phyloP scores from a whole-genome alignment of 1,284 basidiomycete species.

The Cutaneotrichosporon daszewskae region DNA sequence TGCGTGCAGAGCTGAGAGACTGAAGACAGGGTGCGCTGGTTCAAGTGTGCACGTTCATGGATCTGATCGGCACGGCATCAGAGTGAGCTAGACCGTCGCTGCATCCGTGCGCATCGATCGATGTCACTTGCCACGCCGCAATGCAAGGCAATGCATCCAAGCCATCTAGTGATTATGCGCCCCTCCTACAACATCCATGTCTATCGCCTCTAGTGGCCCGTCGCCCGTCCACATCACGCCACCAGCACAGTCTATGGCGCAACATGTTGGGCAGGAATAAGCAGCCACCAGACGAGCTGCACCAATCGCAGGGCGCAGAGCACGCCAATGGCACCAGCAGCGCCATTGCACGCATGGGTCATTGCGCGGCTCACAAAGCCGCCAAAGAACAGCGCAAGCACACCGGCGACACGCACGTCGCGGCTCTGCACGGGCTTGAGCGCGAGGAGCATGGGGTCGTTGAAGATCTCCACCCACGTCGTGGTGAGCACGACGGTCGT shows the following conservation, averaged over 20 bases:
- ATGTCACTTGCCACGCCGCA: too few relatives aligned
- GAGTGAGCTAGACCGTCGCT: too few relatives aligned
- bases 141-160: too few relatives aligned
- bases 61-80: too few relatives aligned
- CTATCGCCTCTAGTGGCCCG: too few relatives aligned
- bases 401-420: constrained; percentile 67
- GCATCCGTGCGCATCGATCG: too few relatives aligned
- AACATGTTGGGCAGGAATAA: constrained; percentile 50
- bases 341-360: constrained; percentile 7
- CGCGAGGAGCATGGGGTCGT: constrained; percentile 66
- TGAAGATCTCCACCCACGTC: constrained; percentile 78
- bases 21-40: too few relatives aligned
- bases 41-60: too few relatives aligned
- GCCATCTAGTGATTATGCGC: too few relatives aligned
- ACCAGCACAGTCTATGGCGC: background rate
- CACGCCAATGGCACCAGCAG: constrained; percentile 53
- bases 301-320: constrained; percentile 61
- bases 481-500: constrained; percentile 57
- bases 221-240: too few relatives aligned
- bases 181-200: too few relatives aligned
- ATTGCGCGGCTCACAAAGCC: constrained; percentile 66
- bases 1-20: too few relatives aligned
- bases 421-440: constrained; percentile 54
- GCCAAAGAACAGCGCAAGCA: constrained; percentile 65
- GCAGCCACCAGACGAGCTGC: constrained; percentile 62